Conservation (phyloP, 1,284 basidiomycete genomes). For the Malassezia pachydermatis region DNA sequence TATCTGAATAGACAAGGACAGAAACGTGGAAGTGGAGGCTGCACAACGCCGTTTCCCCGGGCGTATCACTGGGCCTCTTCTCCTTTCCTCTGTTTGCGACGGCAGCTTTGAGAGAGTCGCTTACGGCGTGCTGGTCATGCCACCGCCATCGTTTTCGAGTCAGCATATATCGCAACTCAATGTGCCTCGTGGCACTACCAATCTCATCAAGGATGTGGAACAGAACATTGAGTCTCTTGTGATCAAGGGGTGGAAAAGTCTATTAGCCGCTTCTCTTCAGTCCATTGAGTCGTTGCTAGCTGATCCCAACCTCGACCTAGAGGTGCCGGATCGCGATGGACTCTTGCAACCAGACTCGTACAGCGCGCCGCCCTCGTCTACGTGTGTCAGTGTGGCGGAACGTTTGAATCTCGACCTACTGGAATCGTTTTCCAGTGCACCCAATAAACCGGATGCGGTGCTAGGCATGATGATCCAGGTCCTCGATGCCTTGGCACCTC, state of each 20-base stretch:
- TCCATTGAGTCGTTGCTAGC: constrained; percentile 7
- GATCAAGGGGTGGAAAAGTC: not conserved
- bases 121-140: no score
- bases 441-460: not conserved
- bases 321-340: not conserved
- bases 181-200: constrained; percentile 6
- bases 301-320: constrained; percentile 2
- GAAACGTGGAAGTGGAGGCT: no score
- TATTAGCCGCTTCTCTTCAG: not conserved
- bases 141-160: constrained; percentile 16
- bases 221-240: not conserved
- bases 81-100: no score
- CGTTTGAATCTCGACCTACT: constrained; percentile 6
- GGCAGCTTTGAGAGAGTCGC: no score
- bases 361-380: not conserved
- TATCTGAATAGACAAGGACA: no score
- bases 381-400: constrained; percentile 4
- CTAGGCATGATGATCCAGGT: not conserved
- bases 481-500: constrained; percentile 23
- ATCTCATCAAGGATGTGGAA: constrained; percentile 5
- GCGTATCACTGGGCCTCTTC: no score
- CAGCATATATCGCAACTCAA: not conserved
- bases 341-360: not conserved
- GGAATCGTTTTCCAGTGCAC: not conserved
- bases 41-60: no score